Base-by-base conservation (phyloP, 2,329 filamentous ascomycete genomes). In the Aspergillus sergii region DNA sequence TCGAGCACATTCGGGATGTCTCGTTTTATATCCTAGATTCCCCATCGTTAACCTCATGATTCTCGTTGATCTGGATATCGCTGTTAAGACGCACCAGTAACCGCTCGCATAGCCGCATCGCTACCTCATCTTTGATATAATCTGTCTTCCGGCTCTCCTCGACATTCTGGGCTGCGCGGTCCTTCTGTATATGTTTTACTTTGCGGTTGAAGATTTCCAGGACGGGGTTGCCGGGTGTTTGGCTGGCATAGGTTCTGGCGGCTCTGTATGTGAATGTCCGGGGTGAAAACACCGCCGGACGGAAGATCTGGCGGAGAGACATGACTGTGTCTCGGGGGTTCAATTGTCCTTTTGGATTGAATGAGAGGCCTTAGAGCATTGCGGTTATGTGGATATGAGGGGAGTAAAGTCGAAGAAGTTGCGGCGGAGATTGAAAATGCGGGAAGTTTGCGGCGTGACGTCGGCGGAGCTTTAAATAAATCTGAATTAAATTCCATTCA, bases 101-200 rank as follows among this genome's bases (percentile, higher is more conserved):
- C 54, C 95, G 86, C 71, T 98, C 94, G 71, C 91, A 92, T 30
- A 99, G 82, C 57, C 95, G 87, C 53, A 85, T 83, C 57, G 95
- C 95, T 5, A 97, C 91, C 77, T 98, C 94, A 75, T 98, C 93
- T 76, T 94, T 93, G 61, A 99, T 82, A 75, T 98, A 98, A 80
- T 98, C 95, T 28, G 93, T 90, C 72, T 91, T 86, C 19, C 94
- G 86, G 75, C 93, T 93, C 66, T 85, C 79, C 67, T 92, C 87
- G 11, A 86, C 81, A 74, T 94, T 83, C 53, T 83, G 76, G 0
- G 92, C 94, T 1, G 93, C 91, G 65, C 94, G 88, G 78, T 98
- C 93, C 77, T 93, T 96, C 76, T 99, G 95, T 56, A 95, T 81
- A 84, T 91, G 94, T 84, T 99, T 99, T 26, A 89, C 88, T 69